Percentiles rank a stretch among this genome's conserved stretches.
Evolutionary conservation across 1,139 yeast genomes (phyloP).

Genomic region (Meyerozyma elateridarum): DNA sequence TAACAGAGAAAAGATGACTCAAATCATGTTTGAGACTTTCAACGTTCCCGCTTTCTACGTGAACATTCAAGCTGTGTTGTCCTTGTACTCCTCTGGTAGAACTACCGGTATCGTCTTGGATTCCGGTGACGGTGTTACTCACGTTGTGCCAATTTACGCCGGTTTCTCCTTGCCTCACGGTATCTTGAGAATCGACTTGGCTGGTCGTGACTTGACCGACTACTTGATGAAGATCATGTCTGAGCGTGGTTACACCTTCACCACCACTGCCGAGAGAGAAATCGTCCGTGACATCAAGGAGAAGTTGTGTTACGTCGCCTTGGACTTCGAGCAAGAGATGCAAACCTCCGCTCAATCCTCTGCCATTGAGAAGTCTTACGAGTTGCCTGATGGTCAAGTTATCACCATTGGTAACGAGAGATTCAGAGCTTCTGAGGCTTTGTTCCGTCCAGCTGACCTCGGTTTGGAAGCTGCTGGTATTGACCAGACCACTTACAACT

Average conservation of each 20-base stretch:
- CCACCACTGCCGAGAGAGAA: conserved; percentile 99
- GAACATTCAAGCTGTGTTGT: conserved; percentile 96
- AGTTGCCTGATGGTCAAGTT: conserved; percentile 99
- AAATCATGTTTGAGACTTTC: conserved; percentile 97
- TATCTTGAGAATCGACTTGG: conserved; percentile 96
- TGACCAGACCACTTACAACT: conserved; percentile 99
- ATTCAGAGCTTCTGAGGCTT: conserved; percentile 99
- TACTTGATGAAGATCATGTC: conserved; percentile 97
- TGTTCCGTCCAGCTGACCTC: conserved; percentile 97
- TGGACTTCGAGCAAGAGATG: conserved; percentile 96
- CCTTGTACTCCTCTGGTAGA: conserved; percentile 98
- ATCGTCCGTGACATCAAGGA: conserved; percentile 99
- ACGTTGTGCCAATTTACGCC: conserved; percentile 99
- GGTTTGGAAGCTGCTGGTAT: conserved; percentile 99
- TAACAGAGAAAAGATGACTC: conserved; percentile 99
- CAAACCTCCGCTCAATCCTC: conserved; percentile 99
- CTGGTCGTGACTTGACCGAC: conserved; percentile 99
- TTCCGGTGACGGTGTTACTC: conserved; percentile 99
- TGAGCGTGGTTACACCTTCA: conserved; percentile 98
- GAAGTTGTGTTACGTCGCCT: conserved; percentile 96
- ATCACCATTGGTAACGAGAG: conserved; percentile 99
- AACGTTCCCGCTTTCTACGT: conserved; percentile 99
- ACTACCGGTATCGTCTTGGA: conserved; percentile 99
- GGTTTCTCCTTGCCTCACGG: conserved; percentile 99
- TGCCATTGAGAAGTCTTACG: conserved; percentile 97